phyloP scores from a whole-genome alignment of 2,329 filamentous ascomycete genomes.

The Clarireedia monteithiana region DNA sequence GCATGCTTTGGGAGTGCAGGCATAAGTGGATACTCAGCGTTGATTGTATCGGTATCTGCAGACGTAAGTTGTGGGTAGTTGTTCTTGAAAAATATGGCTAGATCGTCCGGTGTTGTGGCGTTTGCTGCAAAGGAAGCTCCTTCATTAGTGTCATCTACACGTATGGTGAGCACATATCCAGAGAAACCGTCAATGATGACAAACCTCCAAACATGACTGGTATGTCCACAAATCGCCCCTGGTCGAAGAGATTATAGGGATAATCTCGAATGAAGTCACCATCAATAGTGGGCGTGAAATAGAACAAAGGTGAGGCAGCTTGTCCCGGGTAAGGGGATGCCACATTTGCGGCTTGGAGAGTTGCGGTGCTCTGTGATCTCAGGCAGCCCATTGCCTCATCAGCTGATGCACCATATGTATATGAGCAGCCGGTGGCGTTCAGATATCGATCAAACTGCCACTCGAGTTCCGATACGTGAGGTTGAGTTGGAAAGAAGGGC shows the following conservation, averaged over 20 bases:
- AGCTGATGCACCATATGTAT: slow-evolving; percentile 1
- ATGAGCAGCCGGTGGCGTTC: slow-evolving; percentile 28
- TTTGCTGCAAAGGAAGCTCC: slow-evolving; percentile 48
- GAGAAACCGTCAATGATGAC: background rate
- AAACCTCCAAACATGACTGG: slow-evolving; percentile 34
- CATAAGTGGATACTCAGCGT: slow-evolving; percentile 27
- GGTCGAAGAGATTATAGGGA: slow-evolving; percentile 31
- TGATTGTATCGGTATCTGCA: slow-evolving; percentile 25
- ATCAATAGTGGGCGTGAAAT: slow-evolving; percentile 37
- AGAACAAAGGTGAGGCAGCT: slow-evolving; percentile 29
- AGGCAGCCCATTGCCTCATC: slow-evolving; percentile 33
- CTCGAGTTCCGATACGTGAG: slow-evolving; percentile 31
- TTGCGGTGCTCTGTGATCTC: slow-evolving; percentile 28
- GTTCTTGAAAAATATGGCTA: slow-evolving; percentile 30
- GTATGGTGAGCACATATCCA: too few species aligned
- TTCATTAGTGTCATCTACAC: slow-evolving; percentile 39
- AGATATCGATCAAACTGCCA: slow-evolving; percentile 35
- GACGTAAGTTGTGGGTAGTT: slow-evolving; percentile 32
- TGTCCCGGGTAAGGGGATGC: slow-evolving; percentile 32
- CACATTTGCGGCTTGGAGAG: slow-evolving; percentile 32
- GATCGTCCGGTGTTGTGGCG: slow-evolving; percentile 27
- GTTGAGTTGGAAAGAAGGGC: slow-evolving; percentile 33
- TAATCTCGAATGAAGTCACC: slow-evolving; percentile 34
- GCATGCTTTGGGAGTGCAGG: slow-evolving; percentile 27
- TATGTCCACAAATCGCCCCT: slow-evolving; percentile 32